A percentile compares a stretch with the other conserved stretches of the same genome.
phyloP scores from a whole-genome alignment of 371 early-diverging fungal species.

The Syncephalis fuscata region DNA sequence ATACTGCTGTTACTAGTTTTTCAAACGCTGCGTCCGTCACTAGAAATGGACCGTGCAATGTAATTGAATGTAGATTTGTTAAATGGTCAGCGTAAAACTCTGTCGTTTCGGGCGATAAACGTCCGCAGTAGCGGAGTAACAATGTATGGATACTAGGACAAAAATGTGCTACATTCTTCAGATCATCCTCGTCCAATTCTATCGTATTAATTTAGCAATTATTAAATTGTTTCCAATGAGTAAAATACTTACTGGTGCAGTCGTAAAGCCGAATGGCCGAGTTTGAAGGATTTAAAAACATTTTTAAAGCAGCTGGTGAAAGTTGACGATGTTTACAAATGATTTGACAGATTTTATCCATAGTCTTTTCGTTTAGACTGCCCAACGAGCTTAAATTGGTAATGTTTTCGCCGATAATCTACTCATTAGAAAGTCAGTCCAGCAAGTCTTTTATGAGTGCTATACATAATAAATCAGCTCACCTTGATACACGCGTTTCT shows the following conservation, averaged over 20 bases:
- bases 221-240: background rate
- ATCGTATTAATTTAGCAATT: background rate
- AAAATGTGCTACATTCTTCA: slow-evolving; percentile 39
- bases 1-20: slow-evolving; percentile 30
- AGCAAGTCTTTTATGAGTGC: no score
- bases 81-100: slow-evolving; percentile 23
- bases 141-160: slow-evolving; percentile 38
- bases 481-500: slow-evolving; percentile 51
- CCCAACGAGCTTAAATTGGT: slow-evolving; percentile 70
- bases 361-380: slow-evolving; percentile 43
- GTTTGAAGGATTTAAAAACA: slow-evolving; percentile 53
- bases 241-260: slow-evolving; percentile 45
- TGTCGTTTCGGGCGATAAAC: slow-evolving; percentile 38
- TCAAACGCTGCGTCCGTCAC: slow-evolving; percentile 38
- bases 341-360: slow-evolving; percentile 60
- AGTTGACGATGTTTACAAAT: slow-evolving; percentile 58
- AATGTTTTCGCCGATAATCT: slow-evolving; percentile 50
- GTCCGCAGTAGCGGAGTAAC: slow-evolving; percentile 59
- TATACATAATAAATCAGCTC: slow-evolving; percentile 3
- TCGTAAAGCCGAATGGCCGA: slow-evolving; percentile 50
- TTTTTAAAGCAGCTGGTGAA: slow-evolving; percentile 32
- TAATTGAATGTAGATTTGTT: slow-evolving; percentile 25
- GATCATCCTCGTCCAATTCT: slow-evolving; percentile 32
- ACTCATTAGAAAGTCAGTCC: no score
- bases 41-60: slow-evolving; percentile 57